Base-by-base conservation (phyloP, 441 rosid species). In the Daphne laureola region DNA sequence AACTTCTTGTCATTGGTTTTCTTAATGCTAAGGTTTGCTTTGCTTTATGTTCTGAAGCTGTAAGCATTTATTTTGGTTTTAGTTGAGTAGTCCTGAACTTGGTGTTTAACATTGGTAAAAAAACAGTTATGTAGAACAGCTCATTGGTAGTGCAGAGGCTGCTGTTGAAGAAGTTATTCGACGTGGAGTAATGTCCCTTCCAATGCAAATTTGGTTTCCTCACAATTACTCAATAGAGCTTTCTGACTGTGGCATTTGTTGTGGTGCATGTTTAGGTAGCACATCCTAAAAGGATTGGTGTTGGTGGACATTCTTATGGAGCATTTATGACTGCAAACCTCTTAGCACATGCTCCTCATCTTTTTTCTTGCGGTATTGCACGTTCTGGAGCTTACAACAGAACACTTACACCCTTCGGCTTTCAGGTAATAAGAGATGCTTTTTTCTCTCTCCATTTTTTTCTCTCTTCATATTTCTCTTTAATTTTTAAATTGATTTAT, bases 281-380 rank as follows among this genome's bases (percentile, higher is more conserved):
- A 62, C 76, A 89, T 67, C 92, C 88, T 49, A 76, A 64, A 59
- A 92, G 78, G 83, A 84, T 92, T 61, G 88, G 96, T 57, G 77
- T 92, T 67, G 97, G 98, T 23, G 98, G 98, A 57, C 98, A 92
- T 77, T 89, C 97, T 4, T 92, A 92, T 72, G 98, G 98, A 60
- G 98, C 98, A 67, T 92, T 92, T 73, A 89, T 92, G 98, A 78
- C 97, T 14, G 96, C 94, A 58, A 92, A 92, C 72, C 97, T 92
- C 54, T 77, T 89, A 59, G 98, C 96, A 42, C 95, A 89, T 67
- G 97, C 98, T 63, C 94, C 98, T 64, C 92, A 92, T 76, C 91
- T 92, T 65, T 92, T 92, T 86, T 64, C 79, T 55, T 89, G 98
- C 49, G 97, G 97, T 59, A 73, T 92, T 52, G 98, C 97, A 66